These are phyloP conservation scores for Pseudocercospora vitis DNA, from an alignment of 2,329 filamentous ascomycete genomes.

Conservation along the genomic window DNA sequence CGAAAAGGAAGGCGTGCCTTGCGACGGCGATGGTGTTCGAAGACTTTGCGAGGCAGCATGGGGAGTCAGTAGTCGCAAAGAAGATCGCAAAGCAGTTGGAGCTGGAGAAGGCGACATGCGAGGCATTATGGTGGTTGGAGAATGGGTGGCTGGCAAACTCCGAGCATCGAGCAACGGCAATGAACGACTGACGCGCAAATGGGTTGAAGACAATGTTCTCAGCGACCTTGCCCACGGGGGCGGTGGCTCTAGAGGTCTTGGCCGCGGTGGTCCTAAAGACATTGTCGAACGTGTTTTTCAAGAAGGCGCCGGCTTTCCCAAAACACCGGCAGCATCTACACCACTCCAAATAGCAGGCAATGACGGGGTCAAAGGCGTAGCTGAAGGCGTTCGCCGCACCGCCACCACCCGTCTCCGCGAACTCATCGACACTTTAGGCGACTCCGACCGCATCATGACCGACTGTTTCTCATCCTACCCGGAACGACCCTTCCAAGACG, in stretches of 20 bases:
- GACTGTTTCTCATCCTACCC: conserved; percentile 88
- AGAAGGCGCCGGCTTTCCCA: conserved; percentile 75
- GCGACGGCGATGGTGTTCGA: conserved; percentile 84
- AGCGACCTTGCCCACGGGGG: conserved; percentile 68
- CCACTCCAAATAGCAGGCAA: conserved; percentile 22
- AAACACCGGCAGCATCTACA: conserved; percentile 26
- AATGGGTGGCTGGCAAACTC: conserved; percentile 78
- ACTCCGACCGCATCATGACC: conserved; percentile 73
- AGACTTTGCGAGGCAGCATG: conserved; percentile 80
- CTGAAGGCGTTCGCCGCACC: conserved; percentile 69
- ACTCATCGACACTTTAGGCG: conserved; percentile 77
- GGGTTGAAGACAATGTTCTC: conserved; percentile 72
- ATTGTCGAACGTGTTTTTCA: conserved; percentile 77
- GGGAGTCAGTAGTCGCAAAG: conserved; percentile 72
- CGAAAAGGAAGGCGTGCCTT: conserved; percentile 81
- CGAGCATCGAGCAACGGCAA: conserved; percentile 45
- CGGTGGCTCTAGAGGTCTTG: conserved; percentile 68
- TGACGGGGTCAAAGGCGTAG: conserved; percentile 58
- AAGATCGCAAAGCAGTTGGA: conserved; percentile 54
- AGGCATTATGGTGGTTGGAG: conserved; percentile 80
- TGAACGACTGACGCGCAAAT: conserved; percentile 65
- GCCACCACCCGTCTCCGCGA: conserved; percentile 70
- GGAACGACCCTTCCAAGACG: conserved; percentile 86
- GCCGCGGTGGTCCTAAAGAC: conserved; percentile 70
- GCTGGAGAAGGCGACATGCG: conserved; percentile 73